A percentile compares a stretch with the other conserved stretches of the same genome.
These are phyloP conservation scores for Silybum marianum DNA, from an alignment of 129 eudicot species.

Conservation along the genomic window DNA sequence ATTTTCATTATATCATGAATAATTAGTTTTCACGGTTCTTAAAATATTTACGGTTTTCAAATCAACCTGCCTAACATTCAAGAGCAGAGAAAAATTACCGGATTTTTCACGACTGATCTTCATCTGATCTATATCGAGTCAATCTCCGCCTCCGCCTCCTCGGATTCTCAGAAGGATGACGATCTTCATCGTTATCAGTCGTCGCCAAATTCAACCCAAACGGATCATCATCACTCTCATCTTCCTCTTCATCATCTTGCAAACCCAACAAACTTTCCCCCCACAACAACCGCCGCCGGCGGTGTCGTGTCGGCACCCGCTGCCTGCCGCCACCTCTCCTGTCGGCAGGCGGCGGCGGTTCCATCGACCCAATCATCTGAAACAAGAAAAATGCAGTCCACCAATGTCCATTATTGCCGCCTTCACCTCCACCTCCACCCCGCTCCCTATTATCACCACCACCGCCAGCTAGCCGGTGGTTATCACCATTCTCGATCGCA, in stretches of 20 bases:
- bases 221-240: slow-evolving; percentile 38
- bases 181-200: slow-evolving; percentile 55
- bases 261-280: slow-evolving; percentile 78
- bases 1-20: not conserved
- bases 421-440: slow-evolving; percentile 43
- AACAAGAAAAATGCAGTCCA: slow-evolving; percentile 69
- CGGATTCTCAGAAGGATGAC: slow-evolving; percentile 34
- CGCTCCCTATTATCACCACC: slow-evolving; percentile 48
- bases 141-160: slow-evolving; percentile 72
- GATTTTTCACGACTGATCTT: slow-evolving; percentile 53
- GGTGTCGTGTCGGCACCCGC: slow-evolving; percentile 53
- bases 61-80: no score
- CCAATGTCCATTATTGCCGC: slow-evolving; percentile 46
- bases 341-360: slow-evolving; percentile 39
- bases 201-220: slow-evolving; percentile 40
- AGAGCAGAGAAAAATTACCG: no score
- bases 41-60: not conserved
- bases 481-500: slow-evolving; percentile 67
- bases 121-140: slow-evolving; percentile 60
- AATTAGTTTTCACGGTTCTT: not conserved
- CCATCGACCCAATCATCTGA: slow-evolving; percentile 84
- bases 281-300: slow-evolving; percentile 64
- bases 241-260: slow-evolving; percentile 56
- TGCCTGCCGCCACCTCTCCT: slow-evolving; percentile 61
- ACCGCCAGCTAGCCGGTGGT: slow-evolving; percentile 40